phyloP scores from a whole-genome alignment of 2,329 filamentous ascomycete genomes.

The Venturia pyrina region DNA sequence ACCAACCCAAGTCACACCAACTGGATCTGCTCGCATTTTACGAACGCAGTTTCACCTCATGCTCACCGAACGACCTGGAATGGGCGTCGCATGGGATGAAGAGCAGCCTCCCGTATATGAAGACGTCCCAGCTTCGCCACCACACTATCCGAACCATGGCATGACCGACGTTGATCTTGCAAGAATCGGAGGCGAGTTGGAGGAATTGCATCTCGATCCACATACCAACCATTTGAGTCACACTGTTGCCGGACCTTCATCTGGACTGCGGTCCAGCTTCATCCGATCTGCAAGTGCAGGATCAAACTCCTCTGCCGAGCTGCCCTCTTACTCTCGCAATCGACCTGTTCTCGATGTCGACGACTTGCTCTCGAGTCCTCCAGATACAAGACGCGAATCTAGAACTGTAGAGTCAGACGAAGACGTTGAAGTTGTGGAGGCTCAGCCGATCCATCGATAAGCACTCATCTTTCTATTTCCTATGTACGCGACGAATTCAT shows the following conservation, averaged over 20 bases:
- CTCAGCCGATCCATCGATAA: neutral
- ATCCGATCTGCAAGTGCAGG: neutral
- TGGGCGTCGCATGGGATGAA: constrained; percentile 95
- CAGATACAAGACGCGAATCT: neutral
- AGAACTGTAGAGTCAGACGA: neutral
- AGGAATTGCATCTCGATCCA: constrained; percentile 11
- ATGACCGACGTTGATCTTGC: constrained; percentile 7
- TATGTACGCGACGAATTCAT: neutral
- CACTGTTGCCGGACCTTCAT: neutral
- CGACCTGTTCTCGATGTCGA: constrained; percentile 4
- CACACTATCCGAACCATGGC: constrained; percentile 33
- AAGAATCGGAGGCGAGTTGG: constrained; percentile 1
- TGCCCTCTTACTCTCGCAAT: neutral
- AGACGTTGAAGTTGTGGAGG: neutral
- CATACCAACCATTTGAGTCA: neutral
- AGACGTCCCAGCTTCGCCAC: constrained; percentile 81
- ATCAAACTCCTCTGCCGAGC: neutral
- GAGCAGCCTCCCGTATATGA: constrained; percentile 90
- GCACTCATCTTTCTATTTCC: constrained; percentile 3
- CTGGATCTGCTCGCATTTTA: constrained; percentile 80
- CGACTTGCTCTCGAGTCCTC: constrained; percentile 3
- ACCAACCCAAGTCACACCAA: constrained; percentile 68
- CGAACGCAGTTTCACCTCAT: constrained; percentile 81
- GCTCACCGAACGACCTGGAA: constrained; percentile 72
- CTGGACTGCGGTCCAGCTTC: neutral